Base-by-base conservation (phyloP, 148 eudicot species). In the Gaultheria prostrata region DNA sequence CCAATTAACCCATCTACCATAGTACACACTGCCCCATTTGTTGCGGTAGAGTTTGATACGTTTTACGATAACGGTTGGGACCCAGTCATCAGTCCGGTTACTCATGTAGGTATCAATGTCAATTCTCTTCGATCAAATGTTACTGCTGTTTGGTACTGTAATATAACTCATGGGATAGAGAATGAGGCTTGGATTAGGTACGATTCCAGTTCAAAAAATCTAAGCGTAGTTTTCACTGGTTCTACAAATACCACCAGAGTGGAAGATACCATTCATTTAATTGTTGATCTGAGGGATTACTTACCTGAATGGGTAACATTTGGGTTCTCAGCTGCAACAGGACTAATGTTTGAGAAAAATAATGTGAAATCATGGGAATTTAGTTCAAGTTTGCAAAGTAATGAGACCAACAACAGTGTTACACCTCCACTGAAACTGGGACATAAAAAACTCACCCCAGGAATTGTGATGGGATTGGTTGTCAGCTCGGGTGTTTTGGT, bases 11-110 rank as follows among this genome's bases (percentile, higher is more conserved):
- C 53, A 73, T 0, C 2, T 6, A 18, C 48, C 5, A 30, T 28
- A 4, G 43, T 0, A 5, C 43, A 11, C 43, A 32, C 74, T 14
- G 17, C 75, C 49, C 53, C 85, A 0, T 77, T 84, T 46, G 82
- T 87, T 20, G 89, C 86, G 0, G 85, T 83, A 20, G 88, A 86
- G 48, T 72, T 72, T 35, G 76, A 72, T 18, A 35, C 76, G 8
- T 72, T 0, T 45, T 18, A 7, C 0, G 43, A 72, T 20, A 0
- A 0, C 6, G 24, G 71, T 9, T 24, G 30, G 71, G 85, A 83
- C 35, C 85, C 85, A 0, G 8, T 4, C 6, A 33, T 21, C 24
- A n/a, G 3, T 21, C 65, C 65, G 21, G 12, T 8, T n/a, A 59
- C 67, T 59, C 67, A 59, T n/a, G 67, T 84, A 65, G 86, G 86